Evolutionary conservation across 192 early-diverging fungal species (phyloP).

Genomic region (Coemansia sp.): DNA sequence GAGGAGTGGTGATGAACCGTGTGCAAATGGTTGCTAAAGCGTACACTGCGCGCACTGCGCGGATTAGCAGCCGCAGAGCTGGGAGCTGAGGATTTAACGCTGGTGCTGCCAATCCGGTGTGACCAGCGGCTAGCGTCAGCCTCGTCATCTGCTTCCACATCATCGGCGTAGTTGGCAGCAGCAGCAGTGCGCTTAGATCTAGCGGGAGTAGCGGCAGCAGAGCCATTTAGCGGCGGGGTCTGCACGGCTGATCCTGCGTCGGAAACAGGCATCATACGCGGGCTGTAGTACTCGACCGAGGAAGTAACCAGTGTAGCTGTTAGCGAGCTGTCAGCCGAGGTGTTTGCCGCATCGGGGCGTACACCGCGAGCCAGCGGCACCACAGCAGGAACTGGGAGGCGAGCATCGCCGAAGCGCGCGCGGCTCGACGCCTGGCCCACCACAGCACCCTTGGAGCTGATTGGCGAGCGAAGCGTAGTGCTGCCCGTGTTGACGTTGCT

Average conservation of each 20-base stretch:
- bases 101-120: background rate
- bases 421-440: conserved; percentile 12
- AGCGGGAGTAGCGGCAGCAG: background rate
- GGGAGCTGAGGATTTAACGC: background rate
- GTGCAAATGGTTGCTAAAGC: conserved; percentile 6
- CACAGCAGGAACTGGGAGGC: conserved; percentile 8
- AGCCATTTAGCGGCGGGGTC: background rate
- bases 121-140: conserved; percentile 25
- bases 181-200: background rate
- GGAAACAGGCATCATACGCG: conserved; percentile 16
- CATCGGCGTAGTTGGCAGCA: conserved; percentile 16
- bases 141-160: conserved; percentile 46
- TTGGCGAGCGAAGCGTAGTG: conserved; percentile 3
- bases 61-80: background rate
- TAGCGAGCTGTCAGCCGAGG: conserved; percentile 50
- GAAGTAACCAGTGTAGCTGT: conserved; percentile 47
- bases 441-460: background rate
- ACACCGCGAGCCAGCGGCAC: conserved; percentile 19
- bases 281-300: conserved; percentile 48
- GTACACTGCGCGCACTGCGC: conserved; percentile 5
- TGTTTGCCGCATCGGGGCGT: conserved; percentile 16
- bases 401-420: conserved; percentile 26
- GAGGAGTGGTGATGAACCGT: background rate
- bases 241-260: background rate
- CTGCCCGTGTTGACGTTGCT: background rate